These are phyloP conservation scores for Fusarium tjaetaba DNA, from an alignment of 2,329 filamentous ascomycete genomes.

Conservation along the genomic window DNA sequence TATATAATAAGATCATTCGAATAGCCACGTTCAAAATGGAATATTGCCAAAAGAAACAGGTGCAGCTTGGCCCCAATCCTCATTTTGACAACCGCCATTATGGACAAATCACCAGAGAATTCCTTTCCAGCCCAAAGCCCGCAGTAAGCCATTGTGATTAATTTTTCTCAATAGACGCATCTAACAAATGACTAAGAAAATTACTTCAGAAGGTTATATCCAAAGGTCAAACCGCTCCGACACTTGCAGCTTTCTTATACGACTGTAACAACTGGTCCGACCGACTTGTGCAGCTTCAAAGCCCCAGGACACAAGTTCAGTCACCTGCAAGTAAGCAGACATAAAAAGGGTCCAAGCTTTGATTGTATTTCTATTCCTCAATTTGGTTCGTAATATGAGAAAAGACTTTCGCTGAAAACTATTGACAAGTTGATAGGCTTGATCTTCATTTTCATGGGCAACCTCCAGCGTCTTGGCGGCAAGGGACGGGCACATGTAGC, in stretches of 20 bases:
- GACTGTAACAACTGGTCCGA: neutral
- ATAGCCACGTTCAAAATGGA: too few relatives aligned
- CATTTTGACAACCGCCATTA: fast-evolving
- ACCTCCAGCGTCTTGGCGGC: fast-evolving
- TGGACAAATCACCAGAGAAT: neutral
- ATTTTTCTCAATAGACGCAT: fast-evolving
- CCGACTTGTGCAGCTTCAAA: neutral
- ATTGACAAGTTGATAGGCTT: neutral
- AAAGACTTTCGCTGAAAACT: neutral
- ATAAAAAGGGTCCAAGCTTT: neutral
- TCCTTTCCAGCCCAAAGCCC: neutral
- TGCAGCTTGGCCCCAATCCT: too few relatives aligned
- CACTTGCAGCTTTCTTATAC: neutral
- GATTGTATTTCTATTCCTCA: neutral
- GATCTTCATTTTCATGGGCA: neutral
- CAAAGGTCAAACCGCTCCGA: fast-evolving
- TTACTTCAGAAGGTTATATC: fast-evolving
- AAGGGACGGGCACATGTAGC: too few relatives aligned
- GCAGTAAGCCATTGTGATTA: fast-evolving
- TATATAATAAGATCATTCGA: too few relatives aligned
- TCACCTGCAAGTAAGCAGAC: too few relatives aligned
- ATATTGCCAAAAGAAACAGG: too few relatives aligned
- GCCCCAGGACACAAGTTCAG: neutral
- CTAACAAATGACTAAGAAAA: neutral
- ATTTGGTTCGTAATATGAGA: fast-evolving